Percentiles rank a stretch among this genome's conserved stretches.
Conservation (phyloP, 352 stramenopile species). For the Pythium aristosporum region DNA sequence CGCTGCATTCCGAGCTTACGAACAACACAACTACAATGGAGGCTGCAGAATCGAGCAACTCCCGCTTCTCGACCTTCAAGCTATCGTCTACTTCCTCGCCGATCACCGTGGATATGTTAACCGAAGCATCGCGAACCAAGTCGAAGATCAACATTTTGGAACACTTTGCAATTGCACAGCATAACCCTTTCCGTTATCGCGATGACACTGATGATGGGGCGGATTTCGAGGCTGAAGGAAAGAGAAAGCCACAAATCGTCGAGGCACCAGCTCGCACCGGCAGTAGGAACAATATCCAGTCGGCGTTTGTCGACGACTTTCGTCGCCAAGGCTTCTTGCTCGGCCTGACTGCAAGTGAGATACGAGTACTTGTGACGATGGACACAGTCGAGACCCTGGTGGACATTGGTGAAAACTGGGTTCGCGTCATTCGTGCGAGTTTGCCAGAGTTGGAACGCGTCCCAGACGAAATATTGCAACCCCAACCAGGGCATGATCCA, state of each 20-base stretch:
- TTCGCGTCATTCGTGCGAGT: constrained; percentile 42
- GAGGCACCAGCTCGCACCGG: not conserved
- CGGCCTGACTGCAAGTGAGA: constrained; percentile 53
- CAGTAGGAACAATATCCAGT: constrained; percentile 18
- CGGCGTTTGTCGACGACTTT: constrained; percentile 51
- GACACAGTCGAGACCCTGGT: constrained; percentile 57
- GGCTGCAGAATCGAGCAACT: not conserved
- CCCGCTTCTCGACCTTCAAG: not conserved
- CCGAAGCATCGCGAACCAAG: constrained; percentile 11
- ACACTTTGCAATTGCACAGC: constrained; percentile 64
- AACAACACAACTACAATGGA: not conserved
- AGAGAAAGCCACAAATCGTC: not conserved
- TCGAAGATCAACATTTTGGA: constrained; percentile 72
- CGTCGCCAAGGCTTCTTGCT: constrained; percentile 52
- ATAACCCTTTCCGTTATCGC: constrained; percentile 73
- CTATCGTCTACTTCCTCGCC: not conserved
- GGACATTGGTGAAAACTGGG: constrained; percentile 66
- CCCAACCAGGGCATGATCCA: not conserved
- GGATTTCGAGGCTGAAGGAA: constrained; percentile 18
- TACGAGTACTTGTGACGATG: constrained; percentile 60
- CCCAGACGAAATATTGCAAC: constrained; percentile 13
- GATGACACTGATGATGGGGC: constrained; percentile 37
- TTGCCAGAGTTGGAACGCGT: constrained; percentile 44
- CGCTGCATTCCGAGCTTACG: not conserved
- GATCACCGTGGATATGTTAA: not conserved